Conservation (phyloP, 78 protist species). For the Dictyostelium intermedium region DNA sequence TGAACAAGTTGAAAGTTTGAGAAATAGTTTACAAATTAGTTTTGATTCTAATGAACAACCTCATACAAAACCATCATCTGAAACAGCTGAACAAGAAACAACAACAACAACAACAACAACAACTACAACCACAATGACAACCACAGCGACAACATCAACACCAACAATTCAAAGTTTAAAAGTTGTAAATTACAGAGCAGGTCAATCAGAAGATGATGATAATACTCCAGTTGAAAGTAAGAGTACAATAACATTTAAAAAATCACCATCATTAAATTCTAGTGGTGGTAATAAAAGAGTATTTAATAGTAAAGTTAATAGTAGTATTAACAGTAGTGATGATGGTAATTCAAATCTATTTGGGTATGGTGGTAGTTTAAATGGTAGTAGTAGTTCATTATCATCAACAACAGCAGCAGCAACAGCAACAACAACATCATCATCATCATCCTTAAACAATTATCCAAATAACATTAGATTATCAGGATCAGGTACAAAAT, state of each 20-base stretch:
- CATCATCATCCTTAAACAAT: background rate
- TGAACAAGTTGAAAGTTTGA: background rate
- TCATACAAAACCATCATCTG: background rate
- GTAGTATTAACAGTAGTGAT: background rate
- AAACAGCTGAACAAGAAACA: background rate
- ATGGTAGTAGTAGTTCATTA: background rate
- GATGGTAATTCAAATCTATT: background rate
- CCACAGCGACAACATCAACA: background rate
- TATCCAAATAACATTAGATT: background rate
- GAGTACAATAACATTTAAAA: background rate
- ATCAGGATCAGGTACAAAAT: background rate
- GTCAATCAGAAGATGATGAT: background rate
- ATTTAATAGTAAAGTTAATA: background rate
- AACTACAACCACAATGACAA: too few relatives aligned
- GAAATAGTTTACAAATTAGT: background rate
- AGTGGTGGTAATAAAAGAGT: background rate
- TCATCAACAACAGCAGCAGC: background rate
- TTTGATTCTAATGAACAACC: background rate
- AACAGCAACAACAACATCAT: background rate
- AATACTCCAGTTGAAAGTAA: background rate
- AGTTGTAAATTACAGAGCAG: slow-evolving; percentile 1
- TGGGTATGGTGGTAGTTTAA: background rate
- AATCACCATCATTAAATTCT: background rate
- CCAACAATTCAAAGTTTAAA: background rate
- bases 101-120: background rate